Evolutionary conservation across 139 green algal species (phyloP).

Genomic region (Klebsormidium nitens): DNA sequence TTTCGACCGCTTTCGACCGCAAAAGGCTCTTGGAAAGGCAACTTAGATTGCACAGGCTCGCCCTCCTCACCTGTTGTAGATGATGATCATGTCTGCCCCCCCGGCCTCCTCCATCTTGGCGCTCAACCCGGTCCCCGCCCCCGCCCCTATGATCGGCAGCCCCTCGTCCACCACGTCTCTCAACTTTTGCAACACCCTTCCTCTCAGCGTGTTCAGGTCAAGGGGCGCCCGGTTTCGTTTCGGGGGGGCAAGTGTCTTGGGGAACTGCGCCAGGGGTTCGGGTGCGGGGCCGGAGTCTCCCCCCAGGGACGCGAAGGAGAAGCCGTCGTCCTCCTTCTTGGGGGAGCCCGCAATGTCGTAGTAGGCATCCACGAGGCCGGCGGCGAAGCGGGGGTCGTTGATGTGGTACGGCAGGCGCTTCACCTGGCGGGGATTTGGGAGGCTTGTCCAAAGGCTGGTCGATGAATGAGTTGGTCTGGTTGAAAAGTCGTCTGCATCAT

Average conservation of each 20-base stretch:
- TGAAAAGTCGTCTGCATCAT: no score
- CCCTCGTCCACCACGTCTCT: conserved; percentile 1
- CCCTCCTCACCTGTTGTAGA: conserved; percentile 19
- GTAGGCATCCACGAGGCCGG: not conserved
- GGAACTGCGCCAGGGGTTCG: no score
- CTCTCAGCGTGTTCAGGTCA: not conserved
- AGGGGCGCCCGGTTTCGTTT: not conserved
- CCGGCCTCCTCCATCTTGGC: conserved; percentile 10
- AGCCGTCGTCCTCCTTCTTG: no score
- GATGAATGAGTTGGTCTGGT: no score
- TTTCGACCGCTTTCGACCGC: no score
- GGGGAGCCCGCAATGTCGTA: no score
- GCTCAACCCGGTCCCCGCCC: not conserved
- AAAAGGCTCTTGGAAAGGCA: no score
- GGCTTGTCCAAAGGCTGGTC: no score
- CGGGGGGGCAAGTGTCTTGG: not conserved
- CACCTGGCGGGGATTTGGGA: not conserved
- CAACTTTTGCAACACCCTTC: no score
- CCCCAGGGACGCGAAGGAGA: no score
- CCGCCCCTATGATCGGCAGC: not conserved
- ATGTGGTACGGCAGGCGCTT: conserved; percentile 8
- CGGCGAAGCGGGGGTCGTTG: conserved; percentile 5
- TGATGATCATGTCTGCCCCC: not conserved
- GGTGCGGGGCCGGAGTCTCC: no score
- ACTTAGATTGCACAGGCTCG: no score